phyloP scores from a whole-genome alignment of 768 basidiomycete genomes.

The Pholiota conissans region DNA sequence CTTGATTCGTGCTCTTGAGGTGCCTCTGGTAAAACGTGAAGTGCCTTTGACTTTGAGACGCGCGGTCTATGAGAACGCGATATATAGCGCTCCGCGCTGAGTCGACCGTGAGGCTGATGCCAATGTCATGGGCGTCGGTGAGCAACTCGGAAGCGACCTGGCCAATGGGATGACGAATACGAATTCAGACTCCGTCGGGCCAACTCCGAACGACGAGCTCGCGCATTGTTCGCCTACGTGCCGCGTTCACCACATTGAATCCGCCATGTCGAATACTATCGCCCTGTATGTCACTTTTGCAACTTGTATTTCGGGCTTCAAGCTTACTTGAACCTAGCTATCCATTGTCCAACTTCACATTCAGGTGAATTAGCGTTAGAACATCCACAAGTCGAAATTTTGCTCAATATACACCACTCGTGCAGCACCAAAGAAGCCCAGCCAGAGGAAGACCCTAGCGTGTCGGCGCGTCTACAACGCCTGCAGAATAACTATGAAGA shows the following conservation, averaged over 20 bases:
- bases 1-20: no score
- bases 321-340: conserved; percentile 47
- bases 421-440: conserved; percentile 92
- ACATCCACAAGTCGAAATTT: not conserved
- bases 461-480: conserved; percentile 90
- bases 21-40: no score
- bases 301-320: not conserved
- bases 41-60: not conserved
- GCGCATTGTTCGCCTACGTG: not conserved
- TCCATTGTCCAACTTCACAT: conserved; percentile 88
- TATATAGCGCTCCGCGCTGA: not conserved
- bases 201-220: not conserved
- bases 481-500: conserved; percentile 97
- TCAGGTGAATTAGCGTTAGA: conserved; percentile 53
- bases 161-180: no score
- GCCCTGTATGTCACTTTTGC: conserved; percentile 38
- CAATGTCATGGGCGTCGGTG: not conserved
- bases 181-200: conserved; percentile 10
- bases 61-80: not conserved
- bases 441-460: conserved; percentile 96
- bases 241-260: not conserved
- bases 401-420: not conserved
- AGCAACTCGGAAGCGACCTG: no score
- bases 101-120: not conserved
- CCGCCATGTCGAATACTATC: conserved; percentile 51